phyloP scores from a whole-genome alignment of 2,329 filamentous ascomycete species.

The Clonostachys rosea region DNA sequence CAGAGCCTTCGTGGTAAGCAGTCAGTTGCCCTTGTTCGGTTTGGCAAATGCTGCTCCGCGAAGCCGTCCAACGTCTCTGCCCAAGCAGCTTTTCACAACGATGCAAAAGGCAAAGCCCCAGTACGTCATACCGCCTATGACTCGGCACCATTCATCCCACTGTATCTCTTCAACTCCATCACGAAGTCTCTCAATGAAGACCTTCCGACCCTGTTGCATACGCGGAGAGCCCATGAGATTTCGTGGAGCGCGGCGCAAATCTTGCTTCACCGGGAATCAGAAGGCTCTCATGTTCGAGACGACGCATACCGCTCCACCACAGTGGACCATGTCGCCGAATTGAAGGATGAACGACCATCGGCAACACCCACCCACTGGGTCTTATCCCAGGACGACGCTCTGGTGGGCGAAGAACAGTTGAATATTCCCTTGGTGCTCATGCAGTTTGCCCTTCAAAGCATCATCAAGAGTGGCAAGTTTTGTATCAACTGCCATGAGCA shows the following conservation, averaged over 20 bases:
- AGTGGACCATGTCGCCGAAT: too few relatives aligned
- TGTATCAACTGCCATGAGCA: slow-evolving; percentile 80
- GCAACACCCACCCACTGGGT: slow-evolving; percentile 1
- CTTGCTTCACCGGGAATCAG: background rate
- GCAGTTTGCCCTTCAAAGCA: slow-evolving; percentile 73
- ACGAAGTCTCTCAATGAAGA: slow-evolving; percentile 47
- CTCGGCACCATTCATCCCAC: background rate
- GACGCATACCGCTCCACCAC: too few relatives aligned
- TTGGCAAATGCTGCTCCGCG: background rate
- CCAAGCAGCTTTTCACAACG: background rate
- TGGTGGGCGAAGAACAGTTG: slow-evolving; percentile 19
- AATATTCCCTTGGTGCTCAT: slow-evolving; percentile 57
- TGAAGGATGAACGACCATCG: too few relatives aligned
- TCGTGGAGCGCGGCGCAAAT: slow-evolving; percentile 48
- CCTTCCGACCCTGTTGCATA: slow-evolving; percentile 58
- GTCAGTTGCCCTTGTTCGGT: background rate
- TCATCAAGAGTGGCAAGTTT: slow-evolving; percentile 79
- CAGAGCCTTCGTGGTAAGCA: background rate
- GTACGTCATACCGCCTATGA: background rate
- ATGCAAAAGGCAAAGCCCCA: background rate
- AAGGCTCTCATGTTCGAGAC: too few relatives aligned
- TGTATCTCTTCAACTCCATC: background rate
- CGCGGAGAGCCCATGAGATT: slow-evolving; percentile 45
- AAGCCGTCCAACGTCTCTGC: slow-evolving; percentile 1
- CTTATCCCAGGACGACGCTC: slow-evolving; percentile 20